phyloP scores from a whole-genome alignment of 1,284 basidiomycete species.

The Vanrija pseudolonga region DNA sequence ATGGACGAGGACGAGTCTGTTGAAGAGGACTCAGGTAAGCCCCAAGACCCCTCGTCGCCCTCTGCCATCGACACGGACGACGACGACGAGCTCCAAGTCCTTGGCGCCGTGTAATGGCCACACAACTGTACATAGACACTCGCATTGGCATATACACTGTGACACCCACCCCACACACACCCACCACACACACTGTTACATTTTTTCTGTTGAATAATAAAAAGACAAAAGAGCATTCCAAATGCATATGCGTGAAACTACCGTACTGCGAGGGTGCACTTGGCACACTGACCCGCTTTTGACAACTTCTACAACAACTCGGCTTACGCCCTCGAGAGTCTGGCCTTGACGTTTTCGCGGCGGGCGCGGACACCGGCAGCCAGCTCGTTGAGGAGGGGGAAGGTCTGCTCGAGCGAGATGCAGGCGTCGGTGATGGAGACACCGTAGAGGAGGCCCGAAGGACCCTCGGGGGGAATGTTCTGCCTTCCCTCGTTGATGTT shows the following conservation, averaged over 20 bases:
- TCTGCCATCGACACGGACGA: slow-evolving; percentile 10
- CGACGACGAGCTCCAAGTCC: slow-evolving; percentile 14
- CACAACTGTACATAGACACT: background rate
- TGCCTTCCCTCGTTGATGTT: slow-evolving; percentile 80
- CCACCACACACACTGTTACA: no score
- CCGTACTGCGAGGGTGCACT: no score
- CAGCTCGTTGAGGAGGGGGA: slow-evolving; percentile 72
- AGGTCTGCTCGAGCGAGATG: slow-evolving; percentile 81
- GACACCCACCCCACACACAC: no score
- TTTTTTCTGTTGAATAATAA: no score
- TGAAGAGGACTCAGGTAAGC: slow-evolving; percentile 13
- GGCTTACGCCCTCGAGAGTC: no score
- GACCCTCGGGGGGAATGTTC: slow-evolving; percentile 74
- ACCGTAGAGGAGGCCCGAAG: slow-evolving; percentile 75
- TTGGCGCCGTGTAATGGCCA: slow-evolving; percentile 9
- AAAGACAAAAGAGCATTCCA: no score
- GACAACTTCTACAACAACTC: no score
- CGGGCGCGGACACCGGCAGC: slow-evolving; percentile 74
- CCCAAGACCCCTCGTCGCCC: background rate
- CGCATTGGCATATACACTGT: no score
- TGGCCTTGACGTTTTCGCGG: slow-evolving; percentile 50
- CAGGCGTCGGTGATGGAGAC: slow-evolving; percentile 64
- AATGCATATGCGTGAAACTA: no score
- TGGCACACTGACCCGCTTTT: no score
- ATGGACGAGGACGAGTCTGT: slow-evolving; percentile 13